Base-by-base conservation (phyloP, 163 green algal genomes). In the Trebouxiophyceae sp. region DNA sequence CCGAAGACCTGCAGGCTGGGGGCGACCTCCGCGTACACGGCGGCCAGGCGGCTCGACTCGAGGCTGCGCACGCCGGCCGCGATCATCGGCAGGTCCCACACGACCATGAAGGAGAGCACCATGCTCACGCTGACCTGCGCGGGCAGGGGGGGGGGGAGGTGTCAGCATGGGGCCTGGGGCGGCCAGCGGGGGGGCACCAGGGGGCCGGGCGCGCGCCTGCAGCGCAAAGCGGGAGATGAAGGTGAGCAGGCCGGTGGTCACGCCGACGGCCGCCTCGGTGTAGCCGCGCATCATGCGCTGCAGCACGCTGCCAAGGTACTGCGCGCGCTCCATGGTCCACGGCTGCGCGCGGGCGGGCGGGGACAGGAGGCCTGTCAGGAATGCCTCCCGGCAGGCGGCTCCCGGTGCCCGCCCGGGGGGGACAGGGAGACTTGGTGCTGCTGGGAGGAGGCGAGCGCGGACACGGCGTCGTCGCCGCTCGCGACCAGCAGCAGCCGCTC, bases 21-120 rank as follows among this genome's bases (percentile, higher is more conserved):
- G 0, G 89, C 87, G 22, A 97, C 78, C 68, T 96, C 91, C 28
- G 87, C 87, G 76, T 96, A 96, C 6, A 97, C 56, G 45, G 85
- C 77, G 0, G 82, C 77, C 12, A 97, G 70, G 26, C 91, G 79
- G 4, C 75, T 88, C 33, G 79, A 81, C 26, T 61, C 59, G 47
- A 93, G 79, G 19, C 69, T 81, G 24, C 66, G n/a, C 2, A 88
- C 65, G 22, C 83, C 85, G 7, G 45, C 27, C 1, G 47, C 50
- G 68, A 96, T 93, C 58, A 56, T 76, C 4, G 86, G 85, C 66
- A 93, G 75, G 78, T 96, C 89, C 87, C 84, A 93, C 57, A 95
- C 78, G 44, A 95, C 76, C 84, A 96, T 92, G 80, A 95, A 95
- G 27, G 75, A 84, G 33, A 95, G 81, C 60, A 94, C 82, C 64